A percentile compares a stretch with the other conserved stretches of the same genome.
phyloP scores from a whole-genome alignment of 169 alveolate genomes.

The Besnoitia besnoiti region DNA sequence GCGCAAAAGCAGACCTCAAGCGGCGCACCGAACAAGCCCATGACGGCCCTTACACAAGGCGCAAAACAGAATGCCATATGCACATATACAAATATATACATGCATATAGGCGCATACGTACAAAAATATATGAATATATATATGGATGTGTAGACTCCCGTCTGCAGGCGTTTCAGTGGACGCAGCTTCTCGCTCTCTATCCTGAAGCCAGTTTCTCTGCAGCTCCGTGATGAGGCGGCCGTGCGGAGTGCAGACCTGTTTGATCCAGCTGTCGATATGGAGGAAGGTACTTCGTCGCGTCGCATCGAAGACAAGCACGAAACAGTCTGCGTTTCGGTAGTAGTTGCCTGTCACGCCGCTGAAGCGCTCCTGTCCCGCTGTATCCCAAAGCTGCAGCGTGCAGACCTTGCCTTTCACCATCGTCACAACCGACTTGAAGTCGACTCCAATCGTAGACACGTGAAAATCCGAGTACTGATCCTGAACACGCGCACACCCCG shows the following conservation, averaged over 20 bases:
- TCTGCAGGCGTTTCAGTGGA: too few relatives aligned
- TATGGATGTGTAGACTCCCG: not conserved
- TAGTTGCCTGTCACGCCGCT: constrained; percentile 95
- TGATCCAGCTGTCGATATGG: constrained; percentile 9
- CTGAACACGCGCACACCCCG: constrained; percentile 62
- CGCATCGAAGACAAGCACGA: constrained; percentile 91
- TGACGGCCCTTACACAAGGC: not conserved
- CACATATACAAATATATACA: not conserved
- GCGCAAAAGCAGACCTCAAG: too few relatives aligned
- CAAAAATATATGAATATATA: not conserved
- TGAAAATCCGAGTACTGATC: constrained; percentile 89
- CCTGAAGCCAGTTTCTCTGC: not conserved
- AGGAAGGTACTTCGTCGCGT: constrained; percentile 69
- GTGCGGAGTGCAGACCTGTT: not conserved
- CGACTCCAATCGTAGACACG: constrained; percentile 90
- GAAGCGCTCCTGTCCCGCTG: constrained; percentile 98
- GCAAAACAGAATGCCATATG: too few relatives aligned
- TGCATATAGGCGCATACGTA: not conserved
- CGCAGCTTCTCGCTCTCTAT: too few relatives aligned
- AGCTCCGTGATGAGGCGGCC: not conserved
- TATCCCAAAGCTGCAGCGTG: constrained; percentile 96
- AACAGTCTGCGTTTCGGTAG: constrained; percentile 97
- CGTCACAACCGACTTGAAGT: constrained; percentile 90
- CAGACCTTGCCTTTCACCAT: constrained; percentile 90
- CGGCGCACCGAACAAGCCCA: too few relatives aligned